phyloP scores from a whole-genome alignment of 306 rosid species.

The Acacia crassicarpa region DNA sequence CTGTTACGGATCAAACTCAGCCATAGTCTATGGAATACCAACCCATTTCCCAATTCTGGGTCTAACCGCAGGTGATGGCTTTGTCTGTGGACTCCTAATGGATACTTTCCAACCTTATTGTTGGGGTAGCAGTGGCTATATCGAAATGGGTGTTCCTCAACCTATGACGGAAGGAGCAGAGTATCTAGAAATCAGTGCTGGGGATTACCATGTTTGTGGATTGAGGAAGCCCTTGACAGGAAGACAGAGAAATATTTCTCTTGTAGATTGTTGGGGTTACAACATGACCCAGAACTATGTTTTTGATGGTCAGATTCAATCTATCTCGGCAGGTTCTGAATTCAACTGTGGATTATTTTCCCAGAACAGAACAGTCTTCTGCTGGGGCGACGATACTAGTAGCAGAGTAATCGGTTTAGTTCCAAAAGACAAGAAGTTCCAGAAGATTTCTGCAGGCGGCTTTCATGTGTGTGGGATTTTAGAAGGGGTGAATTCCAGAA shows the following conservation, averaged over 20 bases:
- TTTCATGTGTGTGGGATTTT: constrained; percentile 88
- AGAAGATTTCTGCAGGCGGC: constrained; percentile 76
- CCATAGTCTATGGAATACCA: constrained; percentile 77
- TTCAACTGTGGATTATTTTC: constrained; percentile 87
- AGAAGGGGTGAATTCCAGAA: constrained; percentile 59
- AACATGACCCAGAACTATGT: constrained; percentile 80
- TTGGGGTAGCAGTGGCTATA: constrained; percentile 80
- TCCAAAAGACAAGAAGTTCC: constrained; percentile 62
- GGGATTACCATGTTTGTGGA: constrained; percentile 90
- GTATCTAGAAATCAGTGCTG: constrained; percentile 88
- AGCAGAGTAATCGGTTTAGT: constrained; percentile 60
- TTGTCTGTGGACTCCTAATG: constrained; percentile 87
- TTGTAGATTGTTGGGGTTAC: constrained; percentile 95
- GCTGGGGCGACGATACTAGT: constrained; percentile 89
- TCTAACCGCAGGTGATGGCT: constrained; percentile 84
- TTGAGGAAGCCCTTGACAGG: constrained; percentile 65
- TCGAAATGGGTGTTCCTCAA: constrained; percentile 89
- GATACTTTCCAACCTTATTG: constrained; percentile 84
- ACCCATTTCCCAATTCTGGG: constrained; percentile 64
- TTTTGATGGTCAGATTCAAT: constrained; percentile 74
- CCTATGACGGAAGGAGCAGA: constrained; percentile 68
- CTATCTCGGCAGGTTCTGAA: constrained; percentile 83
- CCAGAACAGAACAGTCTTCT: constrained; percentile 76
- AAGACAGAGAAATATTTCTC: constrained; percentile 55
- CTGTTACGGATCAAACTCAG: constrained; percentile 81